These are phyloP conservation scores for Sporothrix luriei DNA, from an alignment of 2,329 filamentous ascomycete genomes.

Conservation along the genomic window DNA sequence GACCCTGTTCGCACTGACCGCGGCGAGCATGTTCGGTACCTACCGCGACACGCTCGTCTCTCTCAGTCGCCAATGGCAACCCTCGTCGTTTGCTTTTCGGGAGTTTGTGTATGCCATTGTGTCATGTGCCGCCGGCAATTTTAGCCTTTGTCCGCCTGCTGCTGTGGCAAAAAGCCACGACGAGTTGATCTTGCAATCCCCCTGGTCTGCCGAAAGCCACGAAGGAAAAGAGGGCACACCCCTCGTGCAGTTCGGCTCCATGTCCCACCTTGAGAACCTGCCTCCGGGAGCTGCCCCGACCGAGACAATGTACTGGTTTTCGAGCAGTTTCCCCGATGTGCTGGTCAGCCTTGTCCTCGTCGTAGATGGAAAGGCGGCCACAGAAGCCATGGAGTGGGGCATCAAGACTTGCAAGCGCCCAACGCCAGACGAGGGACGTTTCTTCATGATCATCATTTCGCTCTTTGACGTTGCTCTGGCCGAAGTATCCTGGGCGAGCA, in stretches of 20 bases:
- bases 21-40: background rate
- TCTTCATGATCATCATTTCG: constrained; percentile 24
- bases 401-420: background rate
- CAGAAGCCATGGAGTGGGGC: constrained; percentile 23
- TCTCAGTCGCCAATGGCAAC: constrained; percentile 25
- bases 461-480: constrained; percentile 22
- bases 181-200: background rate
- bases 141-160: background rate
- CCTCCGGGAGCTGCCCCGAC: constrained; percentile 9
- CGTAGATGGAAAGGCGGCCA: constrained; percentile 10
- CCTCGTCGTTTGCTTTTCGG: constrained; percentile 6
- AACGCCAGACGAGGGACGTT: background rate
- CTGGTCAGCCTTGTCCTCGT: background rate
- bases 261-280: background rate
- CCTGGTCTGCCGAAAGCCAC: background rate
- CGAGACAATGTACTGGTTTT: constrained; percentile 28
- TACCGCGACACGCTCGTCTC: background rate
- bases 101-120: constrained; percentile 28
- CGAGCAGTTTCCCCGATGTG: background rate
- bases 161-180: background rate
- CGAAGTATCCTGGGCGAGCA: constrained; percentile 8
- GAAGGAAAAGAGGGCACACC: background rate
- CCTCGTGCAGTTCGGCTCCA: constrained; percentile 18
- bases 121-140: constrained; percentile 12
- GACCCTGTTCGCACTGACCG: background rate